Base-by-base conservation (phyloP, 352 stramenopile genomes). In the Globisporangium alternatum region DNA sequence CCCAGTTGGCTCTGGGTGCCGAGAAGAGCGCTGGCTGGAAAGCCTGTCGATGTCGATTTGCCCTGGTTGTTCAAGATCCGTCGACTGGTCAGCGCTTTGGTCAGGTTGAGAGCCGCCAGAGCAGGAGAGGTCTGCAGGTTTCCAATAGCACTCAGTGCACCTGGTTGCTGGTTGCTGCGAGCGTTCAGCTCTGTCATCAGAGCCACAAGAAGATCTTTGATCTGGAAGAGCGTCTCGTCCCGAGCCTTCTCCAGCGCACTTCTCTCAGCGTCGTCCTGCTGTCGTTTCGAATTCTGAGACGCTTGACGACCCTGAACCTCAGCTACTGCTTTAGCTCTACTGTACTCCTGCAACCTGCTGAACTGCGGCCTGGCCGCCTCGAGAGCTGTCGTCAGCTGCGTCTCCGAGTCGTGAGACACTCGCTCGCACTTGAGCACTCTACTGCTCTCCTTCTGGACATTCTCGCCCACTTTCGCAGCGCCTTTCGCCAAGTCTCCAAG, bases 171-270 rank as follows among this genome's bases (percentile, higher is more conserved):
- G 45, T 28, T 28, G 2, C 61, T 55, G 17, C 53, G 61, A 33
- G 52, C 31, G 33, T 60, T 62, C 41, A 70, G 54, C 30, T 80
- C 66, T 6, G 69, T 75, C 12, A 60, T 78, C 22, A 86, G 67
- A 0, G 55, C 64, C 12, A 77, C 65, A 7, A 89, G 44, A 39
- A 87, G 43, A 15, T 89, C 74, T 37, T 86, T 89, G 45, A 89
- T 86, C 44, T 86, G 68, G n/a, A 79, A 80, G 21, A 89, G 66
- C 19, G 72, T 79, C 25, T 83, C 70, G 19, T 85, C 71, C 13
- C 65, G 64, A 49, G 68, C 44, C 47, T 74, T 70, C 9, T 65
- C 55, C 49, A 22, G 30, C 3, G 13, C 37, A 13, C 59, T 37
- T 43, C 43, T 10, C 10, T 56, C 30, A n/a, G 13, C 19, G 13